Base-by-base conservation (phyloP, 2,329 filamentous ascomycete species). In the Chaetomiaceae sp. region DNA sequence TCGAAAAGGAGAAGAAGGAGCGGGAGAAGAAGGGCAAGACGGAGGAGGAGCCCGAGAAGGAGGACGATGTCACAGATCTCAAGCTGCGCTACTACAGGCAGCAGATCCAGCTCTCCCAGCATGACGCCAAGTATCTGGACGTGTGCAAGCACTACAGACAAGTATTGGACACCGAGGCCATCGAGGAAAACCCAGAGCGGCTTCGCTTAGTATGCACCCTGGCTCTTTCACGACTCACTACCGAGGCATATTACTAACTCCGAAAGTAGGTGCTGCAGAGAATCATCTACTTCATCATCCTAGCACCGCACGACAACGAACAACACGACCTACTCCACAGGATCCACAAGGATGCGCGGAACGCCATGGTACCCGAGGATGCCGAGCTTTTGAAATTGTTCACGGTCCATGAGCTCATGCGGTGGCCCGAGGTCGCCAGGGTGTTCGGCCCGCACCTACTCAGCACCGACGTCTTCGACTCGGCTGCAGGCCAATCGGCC, bases 71-170 rank as follows among this genome's bases (percentile, higher is more conserved):
- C 45, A 97, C 94, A 44, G 94, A 97, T 69, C 75, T 99, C 62
- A 99, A 99, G 80, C 80, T 99, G 62, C 84, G 83, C 60, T 99
- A 90, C 75, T 99, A 96, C 73, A 91, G 96, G 74, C 94, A 97
- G 70, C 94, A 99, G 74, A 95, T 99, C 66, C 87, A 84, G 42
- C 78, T 99, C 48, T 89, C 94, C 52, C 97, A 96, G 79, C 91
- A 99, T 65, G 94, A 99, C 60, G 84, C 90, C 75, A 96, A 96
- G 73, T 99, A 99, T 66, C 83, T 99, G 30, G 92, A 97, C 59
- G 92, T 86, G 30, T 99, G 94, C 84, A 99, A 99, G 75, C 85
- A 99, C 74, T 99, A 97, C 76, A 82, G 94, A 69, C 91, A 97
- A 69, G 92, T 99, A 4, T 75, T 99, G 57, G 92, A 99, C 68